Conservation (phyloP, 495 filamentous ascomycete genomes). For the Thermothielavioides terrestris region DNA sequence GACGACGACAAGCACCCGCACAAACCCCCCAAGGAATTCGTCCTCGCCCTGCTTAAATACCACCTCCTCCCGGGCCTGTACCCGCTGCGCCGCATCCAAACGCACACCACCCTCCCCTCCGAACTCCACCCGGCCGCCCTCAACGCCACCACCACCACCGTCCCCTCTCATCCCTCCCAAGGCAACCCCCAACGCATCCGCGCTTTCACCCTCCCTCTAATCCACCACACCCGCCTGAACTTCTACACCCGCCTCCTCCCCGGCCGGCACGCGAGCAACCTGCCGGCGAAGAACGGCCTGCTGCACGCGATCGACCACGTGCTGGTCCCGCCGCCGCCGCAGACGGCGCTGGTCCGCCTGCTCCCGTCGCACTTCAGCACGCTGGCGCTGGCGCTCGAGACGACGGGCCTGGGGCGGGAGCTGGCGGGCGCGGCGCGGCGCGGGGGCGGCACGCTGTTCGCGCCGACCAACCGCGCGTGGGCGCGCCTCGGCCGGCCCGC, state of each 20-base stretch:
- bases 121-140: slow-evolving; percentile 46
- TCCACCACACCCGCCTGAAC: slow-evolving; percentile 58
- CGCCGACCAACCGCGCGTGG: slow-evolving; percentile 70
- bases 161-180: slow-evolving; percentile 45
- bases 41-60: slow-evolving; percentile 60
- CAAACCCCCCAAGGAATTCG: slow-evolving; percentile 48
- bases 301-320: slow-evolving; percentile 67
- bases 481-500: slow-evolving; percentile 54
- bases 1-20: neutral
- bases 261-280: slow-evolving; percentile 39
- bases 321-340: slow-evolving; percentile 62
- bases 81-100: slow-evolving; percentile 47
- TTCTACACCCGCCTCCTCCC: slow-evolving; percentile 57
- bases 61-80: slow-evolving; percentile 59
- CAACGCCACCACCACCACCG: slow-evolving; percentile 46
- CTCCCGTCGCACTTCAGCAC: slow-evolving; percentile 70
- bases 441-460: slow-evolving; percentile 57
- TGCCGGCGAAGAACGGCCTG: slow-evolving; percentile 62
- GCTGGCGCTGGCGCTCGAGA: slow-evolving; percentile 57
- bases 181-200: slow-evolving; percentile 57
- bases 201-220: slow-evolving; percentile 40
- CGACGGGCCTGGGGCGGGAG: slow-evolving; percentile 51
- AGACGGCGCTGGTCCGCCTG: slow-evolving; percentile 51
- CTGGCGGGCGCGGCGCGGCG: slow-evolving; percentile 6
- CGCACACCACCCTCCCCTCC: slow-evolving; percentile 63